Evolutionary conservation across 345 rosid genomes (phyloP).

Genomic region (Noccaea caerulescens): DNA sequence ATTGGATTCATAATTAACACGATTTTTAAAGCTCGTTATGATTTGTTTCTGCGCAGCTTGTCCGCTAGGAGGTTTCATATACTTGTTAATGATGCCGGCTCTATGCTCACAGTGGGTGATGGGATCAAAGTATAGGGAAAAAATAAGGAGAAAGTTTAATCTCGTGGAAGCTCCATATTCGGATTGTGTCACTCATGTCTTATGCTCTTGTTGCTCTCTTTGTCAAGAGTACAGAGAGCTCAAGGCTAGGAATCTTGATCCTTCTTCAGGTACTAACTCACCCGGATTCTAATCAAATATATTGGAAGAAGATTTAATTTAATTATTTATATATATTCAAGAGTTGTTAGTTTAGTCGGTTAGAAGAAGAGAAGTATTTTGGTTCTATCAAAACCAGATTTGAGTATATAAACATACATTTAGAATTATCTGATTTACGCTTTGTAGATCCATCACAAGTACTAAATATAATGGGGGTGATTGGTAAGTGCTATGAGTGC

Average conservation of each 20-base stretch:
- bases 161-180: conserved; percentile 56
- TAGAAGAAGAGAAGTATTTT: not conserved
- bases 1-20: not conserved
- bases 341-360: not conserved
- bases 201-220: conserved; percentile 54
- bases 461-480: not conserved
- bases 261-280: conserved; percentile 49
- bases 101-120: conserved; percentile 57
- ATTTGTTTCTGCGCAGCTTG: conserved; percentile 47
- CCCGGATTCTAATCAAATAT: not conserved
- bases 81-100: conserved; percentile 52
- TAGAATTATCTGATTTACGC: not conserved
- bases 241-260: conserved; percentile 50
- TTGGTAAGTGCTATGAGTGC: too few relatives aligned
- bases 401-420: conserved; percentile 6
- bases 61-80: conserved; percentile 46
- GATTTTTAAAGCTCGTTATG: not conserved
- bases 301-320: not conserved
- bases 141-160: conserved; percentile 50
- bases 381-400: not conserved
- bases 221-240: conserved; percentile 62
- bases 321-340: not conserved
- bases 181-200: conserved; percentile 48
- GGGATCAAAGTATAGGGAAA: conserved; percentile 57
- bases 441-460: not conserved